Percentiles rank a stretch among this genome's conserved stretches.
phyloP scores from a whole-genome alignment of 148 eudicot genomes.

The Euryodendron excelsum region DNA sequence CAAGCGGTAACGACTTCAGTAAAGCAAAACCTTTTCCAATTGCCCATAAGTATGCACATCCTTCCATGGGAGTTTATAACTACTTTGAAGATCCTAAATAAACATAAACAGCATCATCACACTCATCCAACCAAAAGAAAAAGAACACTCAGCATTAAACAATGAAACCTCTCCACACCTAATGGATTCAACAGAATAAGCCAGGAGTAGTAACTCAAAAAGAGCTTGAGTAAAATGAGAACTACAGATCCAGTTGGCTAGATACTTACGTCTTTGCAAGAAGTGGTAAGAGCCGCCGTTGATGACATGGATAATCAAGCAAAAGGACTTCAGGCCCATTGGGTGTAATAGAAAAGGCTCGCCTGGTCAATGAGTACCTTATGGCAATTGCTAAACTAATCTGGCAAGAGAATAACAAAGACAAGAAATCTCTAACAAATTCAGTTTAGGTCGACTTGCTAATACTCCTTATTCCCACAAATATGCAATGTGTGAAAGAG shows the following conservation, averaged over 20 bases:
- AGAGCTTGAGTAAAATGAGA: neutral
- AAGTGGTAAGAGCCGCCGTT: constrained; percentile 87
- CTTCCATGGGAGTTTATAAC: neutral
- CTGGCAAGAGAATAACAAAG: constrained; percentile 27
- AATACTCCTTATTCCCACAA: neutral
- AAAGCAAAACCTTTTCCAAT: neutral
- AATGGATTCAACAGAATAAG: neutral
- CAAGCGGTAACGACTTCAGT: neutral
- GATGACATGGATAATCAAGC: constrained; percentile 97
- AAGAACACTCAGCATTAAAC: neutral
- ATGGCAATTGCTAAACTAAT: constrained; percentile 84
- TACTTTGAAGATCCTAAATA: neutral
- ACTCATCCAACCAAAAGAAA: neutral
- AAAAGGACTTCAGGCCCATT: constrained; percentile 81
- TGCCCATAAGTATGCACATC: neutral
- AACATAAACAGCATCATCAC: too few relatives aligned
- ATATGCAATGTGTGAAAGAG: neutral
- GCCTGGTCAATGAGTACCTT: constrained; percentile 80
- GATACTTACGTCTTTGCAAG: constrained; percentile 88
- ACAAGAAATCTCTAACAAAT: neutral
- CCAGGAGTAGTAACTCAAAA: too few relatives aligned
- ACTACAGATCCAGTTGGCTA: neutral
- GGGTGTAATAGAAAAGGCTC: constrained; percentile 80
- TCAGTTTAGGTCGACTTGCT: neutral
- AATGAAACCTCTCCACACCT: neutral